Base-by-base conservation (phyloP, 306 rosid species). In the Adenanthera pavonina region DNA sequence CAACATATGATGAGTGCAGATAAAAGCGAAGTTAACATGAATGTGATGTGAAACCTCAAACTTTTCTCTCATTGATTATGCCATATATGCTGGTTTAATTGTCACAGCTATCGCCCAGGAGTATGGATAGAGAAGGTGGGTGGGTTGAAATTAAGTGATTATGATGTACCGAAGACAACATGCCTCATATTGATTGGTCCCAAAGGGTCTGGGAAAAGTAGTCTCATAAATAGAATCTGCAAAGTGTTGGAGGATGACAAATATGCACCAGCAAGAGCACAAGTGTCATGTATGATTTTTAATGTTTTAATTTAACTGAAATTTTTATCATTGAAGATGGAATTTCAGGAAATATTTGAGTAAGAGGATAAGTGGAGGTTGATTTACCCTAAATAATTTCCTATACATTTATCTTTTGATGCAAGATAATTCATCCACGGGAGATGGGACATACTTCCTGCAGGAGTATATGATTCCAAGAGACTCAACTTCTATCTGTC, bases 391-490 rank as follows among this genome's bases (percentile, higher is more conserved):
- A 20, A 76, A 47, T 30, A 43, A 11, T 52, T 71, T 74, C 73
- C 33, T 2, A 12, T 67, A 47, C 12, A 48, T 46, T 64, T 79
- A 10, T 86, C 73, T 71, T 62, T 47, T 66, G 74, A 75, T 83
- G 69, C 68, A 88, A 92, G 97, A 84, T 87, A 88, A 88, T 86
- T 90, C 92, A 71, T 82, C 86, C 72, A 48, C 59, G 14, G 92
- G 92, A 69, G 92, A 86, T 77, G 98, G 97, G 83, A 95, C 98
- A 14, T 84, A 80, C 85, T 95, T 92, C 90, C 97, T 95, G 70
- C 92, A 86, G 5, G 95, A 88, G 84, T 92, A 89, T 83, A 91
- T 89, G 97, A 88, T 95, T 83, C 95, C 97, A 13, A 89, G 90
- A 82, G 69, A 83, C 47, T 90, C 94, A 16, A 80, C 85, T 10